Evolutionary conservation across 306 rosid genomes (phyloP), one percentile per base, ranked within the genome.

Genomic region (Cajanus cajan): DNA sequence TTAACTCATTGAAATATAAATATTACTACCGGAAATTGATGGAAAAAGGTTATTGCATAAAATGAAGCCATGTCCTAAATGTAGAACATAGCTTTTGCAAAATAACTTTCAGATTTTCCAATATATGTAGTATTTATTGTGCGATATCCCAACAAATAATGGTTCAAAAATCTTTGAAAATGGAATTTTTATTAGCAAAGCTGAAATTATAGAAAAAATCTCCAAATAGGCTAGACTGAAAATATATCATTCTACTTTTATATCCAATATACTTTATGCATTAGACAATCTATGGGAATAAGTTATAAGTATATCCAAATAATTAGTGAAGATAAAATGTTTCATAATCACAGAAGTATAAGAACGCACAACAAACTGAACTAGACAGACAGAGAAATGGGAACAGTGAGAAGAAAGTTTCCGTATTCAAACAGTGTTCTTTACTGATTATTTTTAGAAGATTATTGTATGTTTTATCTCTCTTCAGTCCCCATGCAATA

Each of bases 351-450:
- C 19, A 59, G 31, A 37, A 54, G 21, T 47, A 36, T 45, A 55
- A 66, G 39, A 71, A 58, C 68, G 31, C 13, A 19, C n/a, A 36
- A 47, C 31, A 67, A 45, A 58, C 45, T 58, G 31, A 31, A 63
- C 33, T 51, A 16, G 52, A 34, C 67, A 41, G 15, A 45, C 31
- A 31, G 11, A 75, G 28, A 57, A 22, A 59, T 28, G 31, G 75
- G 47, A 47, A 18, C 36, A 62, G 10, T 15, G 37, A 31, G 62
- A 68, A 84, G 37, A 77, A 72, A 57, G 74, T 57, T 81, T 81
- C 45, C 69, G 66, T 68, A 74, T 8, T 34, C 54, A 71, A 48
- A 45, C 19, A 25, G 11, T 43, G 16, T 44, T 62, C 73, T 31
- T 18, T 54, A 47, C 39, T 33, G 68, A 52, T 58, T 58, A 55